Percentiles rank a stretch among this genome's conserved stretches.
phyloP scores from a whole-genome alignment of 257 asterid genomes.

The Plectranthus barbatus region DNA sequence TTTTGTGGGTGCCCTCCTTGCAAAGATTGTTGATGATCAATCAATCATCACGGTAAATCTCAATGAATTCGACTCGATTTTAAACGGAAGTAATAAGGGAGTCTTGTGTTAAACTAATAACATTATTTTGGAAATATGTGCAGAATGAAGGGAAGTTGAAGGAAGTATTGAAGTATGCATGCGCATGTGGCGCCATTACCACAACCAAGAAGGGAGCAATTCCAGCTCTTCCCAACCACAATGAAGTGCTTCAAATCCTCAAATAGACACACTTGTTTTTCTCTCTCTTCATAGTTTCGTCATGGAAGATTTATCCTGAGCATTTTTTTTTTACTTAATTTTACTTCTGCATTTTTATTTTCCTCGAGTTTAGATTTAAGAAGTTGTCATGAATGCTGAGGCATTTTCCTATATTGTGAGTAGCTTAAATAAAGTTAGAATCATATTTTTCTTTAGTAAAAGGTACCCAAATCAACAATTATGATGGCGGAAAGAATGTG shows the following conservation, averaged over 20 bases:
- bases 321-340: conserved; percentile 4
- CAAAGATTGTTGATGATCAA: no score
- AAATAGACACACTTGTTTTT: neutral
- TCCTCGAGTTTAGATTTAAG: neutral
- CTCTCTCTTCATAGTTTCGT: neutral
- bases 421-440: conserved; percentile 4
- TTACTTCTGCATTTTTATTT: neutral
- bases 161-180: conserved; percentile 68
- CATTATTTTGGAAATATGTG: neutral
- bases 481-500: neutral
- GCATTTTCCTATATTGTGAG: conserved; percentile 9
- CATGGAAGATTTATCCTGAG: neutral
- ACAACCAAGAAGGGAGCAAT: conserved; percentile 96
- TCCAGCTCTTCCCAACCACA: conserved; percentile 73
- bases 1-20: no score
- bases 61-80: no score
- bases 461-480: neutral
- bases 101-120: no score
- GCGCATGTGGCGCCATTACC: conserved; percentile 96
- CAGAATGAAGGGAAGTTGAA: conserved; percentile 70
- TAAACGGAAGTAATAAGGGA: no score
- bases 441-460: neutral
- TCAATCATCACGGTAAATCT: no score
- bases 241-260: conserved; percentile 43
- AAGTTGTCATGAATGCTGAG: conserved; percentile 18